Percentiles rank a stretch among this genome's conserved stretches.
Evolutionary conservation across 495 filamentous ascomycete genomes (phyloP).

Genomic region (Podospora australis): DNA sequence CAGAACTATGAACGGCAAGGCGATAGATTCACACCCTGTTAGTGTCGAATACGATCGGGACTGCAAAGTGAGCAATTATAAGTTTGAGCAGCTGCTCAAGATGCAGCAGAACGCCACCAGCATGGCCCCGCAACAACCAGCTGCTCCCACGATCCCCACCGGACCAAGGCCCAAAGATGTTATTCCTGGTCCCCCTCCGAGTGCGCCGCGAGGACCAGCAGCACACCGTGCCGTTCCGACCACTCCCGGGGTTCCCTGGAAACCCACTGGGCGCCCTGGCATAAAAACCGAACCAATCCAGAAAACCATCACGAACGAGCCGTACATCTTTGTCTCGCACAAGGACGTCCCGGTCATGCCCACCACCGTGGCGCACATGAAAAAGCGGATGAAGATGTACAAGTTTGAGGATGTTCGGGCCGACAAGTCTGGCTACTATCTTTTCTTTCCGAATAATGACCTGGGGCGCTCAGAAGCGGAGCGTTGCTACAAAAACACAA

Average conservation of each 20-base stretch:
- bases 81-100: conserved; percentile 65
- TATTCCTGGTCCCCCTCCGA: conserved; percentile 62
- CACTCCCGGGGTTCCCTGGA: conserved; percentile 1
- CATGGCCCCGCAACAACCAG: conserved; percentile 24
- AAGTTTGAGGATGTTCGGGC: conserved; percentile 68
- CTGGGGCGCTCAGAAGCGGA: conserved; percentile 73
- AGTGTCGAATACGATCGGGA: conserved; percentile 84
- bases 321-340: conserved; percentile 88
- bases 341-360: conserved; percentile 81
- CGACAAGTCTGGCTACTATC: conserved; percentile 83
- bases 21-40: conserved; percentile 67
- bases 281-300: conserved; percentile 48
- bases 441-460: conserved; percentile 72
- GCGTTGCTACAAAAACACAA: conserved; percentile 63
- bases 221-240: conserved; percentile 44
- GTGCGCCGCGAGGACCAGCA: conserved; percentile 81
- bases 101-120: conserved; percentile 57
- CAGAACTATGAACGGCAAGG: conserved; percentile 55
- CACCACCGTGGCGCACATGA: conserved; percentile 76
- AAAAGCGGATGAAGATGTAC: conserved; percentile 75
- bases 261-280: conserved; percentile 2
- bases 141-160: conserved; percentile 30
- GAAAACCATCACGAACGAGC: conserved; percentile 64
- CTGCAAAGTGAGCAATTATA: conserved; percentile 66
- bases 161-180: conserved; percentile 33